Conservation (phyloP, 1,139 yeast genomes). For the Tardiomyces blankii region DNA sequence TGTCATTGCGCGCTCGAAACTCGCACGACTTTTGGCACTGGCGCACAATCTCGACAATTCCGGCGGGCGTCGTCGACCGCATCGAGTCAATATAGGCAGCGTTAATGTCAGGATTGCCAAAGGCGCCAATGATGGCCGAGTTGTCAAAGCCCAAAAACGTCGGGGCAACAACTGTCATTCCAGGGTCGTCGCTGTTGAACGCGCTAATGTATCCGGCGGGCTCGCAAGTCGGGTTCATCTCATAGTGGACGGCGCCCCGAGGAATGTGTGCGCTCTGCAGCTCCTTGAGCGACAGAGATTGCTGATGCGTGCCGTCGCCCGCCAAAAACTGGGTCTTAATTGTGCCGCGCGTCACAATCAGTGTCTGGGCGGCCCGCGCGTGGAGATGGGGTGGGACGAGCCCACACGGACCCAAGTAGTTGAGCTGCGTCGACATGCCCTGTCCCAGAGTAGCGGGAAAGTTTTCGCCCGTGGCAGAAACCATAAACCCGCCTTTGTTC, state of each 20-base stretch:
- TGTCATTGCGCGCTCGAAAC: not conserved
- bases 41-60: not conserved
- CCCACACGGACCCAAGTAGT: conserved; percentile 14
- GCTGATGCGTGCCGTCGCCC: conserved; percentile 10
- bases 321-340: conserved; percentile 12
- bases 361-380: conserved; percentile 14
- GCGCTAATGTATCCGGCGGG: conserved; percentile 10
- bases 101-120: conserved; percentile 8
- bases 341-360: conserved; percentile 13
- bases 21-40: not conserved
- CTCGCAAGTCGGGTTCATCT: conserved; percentile 13
- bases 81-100: conserved; percentile 4
- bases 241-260: conserved; percentile 13
- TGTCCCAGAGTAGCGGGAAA: conserved; percentile 15
- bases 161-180: conserved; percentile 11
- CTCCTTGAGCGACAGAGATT: conserved; percentile 9
- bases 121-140: conserved; percentile 6
- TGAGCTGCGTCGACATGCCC: conserved; percentile 11
- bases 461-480: conserved; percentile 11
- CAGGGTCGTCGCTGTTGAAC: conserved; percentile 15
- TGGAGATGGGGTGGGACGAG: conserved; percentile 15
- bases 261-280: conserved; percentile 12
- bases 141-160: conserved; percentile 9
- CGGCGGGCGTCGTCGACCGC: not conserved
- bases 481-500: conserved; percentile 11